Base-by-base conservation (phyloP, 768 basidiomycete genomes). In the Xerocomus potaroensis region DNA sequence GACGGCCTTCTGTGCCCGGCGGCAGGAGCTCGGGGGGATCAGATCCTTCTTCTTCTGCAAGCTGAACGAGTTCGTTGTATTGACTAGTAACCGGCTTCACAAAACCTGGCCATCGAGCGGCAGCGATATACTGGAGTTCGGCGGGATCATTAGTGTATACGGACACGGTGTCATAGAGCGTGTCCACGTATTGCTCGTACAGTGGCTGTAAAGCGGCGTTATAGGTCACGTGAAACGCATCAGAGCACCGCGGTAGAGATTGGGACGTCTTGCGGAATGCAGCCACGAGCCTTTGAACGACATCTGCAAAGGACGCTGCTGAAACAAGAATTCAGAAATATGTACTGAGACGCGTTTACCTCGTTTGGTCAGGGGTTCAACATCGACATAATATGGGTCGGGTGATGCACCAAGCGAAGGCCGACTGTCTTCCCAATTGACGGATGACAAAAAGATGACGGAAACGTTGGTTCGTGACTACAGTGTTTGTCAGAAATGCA, bases 51-150 rank as follows among this genome's bases (percentile, higher is more conserved):
- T 61, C 58, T 33, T 49, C 51, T 30, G 46, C 56, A 57, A 56
- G 49, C 22, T 43, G 54, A n/a, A 60, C 45, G 16, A 53, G 10
- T 18, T 52, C 47, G 1, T 51, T 35, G 15, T 77, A 62, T 26
- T 78, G 77, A 43, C 78, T 78, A 7, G 87, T 60, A 12, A 91
- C 59, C 0, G 88, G 87, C 44, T 80, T 75, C 1, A 84, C 75
- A 54, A 89, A 91, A 2, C 81, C 84, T 0, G 88, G 86, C 88
- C 90, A 91, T 18, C 82, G 75, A 6, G 89, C 84, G 0, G 84
- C 81, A 3, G 84, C 79, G 23, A 91, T 76, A 57, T 91, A 91
- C 34, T 77, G 74, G 1, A 91, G 71, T 58, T 91, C 89, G 40
- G 78, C 61, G 1, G 80, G 77, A 56, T 90, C 82, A 32, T 73